These are phyloP conservation scores for Didymella sp. DNA, from an alignment of 2,329 filamentous ascomycete genomes.

Conservation along the genomic window DNA sequence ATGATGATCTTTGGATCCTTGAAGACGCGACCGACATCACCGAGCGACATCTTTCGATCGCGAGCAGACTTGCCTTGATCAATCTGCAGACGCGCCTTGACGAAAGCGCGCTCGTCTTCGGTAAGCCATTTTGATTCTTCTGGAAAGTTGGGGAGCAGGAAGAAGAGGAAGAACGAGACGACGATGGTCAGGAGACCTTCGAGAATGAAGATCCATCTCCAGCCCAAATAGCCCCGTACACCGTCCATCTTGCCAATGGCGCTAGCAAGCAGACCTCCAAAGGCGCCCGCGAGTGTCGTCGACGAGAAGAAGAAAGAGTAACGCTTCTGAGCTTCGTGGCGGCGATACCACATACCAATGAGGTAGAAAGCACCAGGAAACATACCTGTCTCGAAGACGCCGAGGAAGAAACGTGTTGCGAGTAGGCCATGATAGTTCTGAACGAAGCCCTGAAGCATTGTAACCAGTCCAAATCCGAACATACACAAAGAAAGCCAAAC, in stretches of 20 bases:
- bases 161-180: slow-evolving; percentile 56
- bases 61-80: slow-evolving; percentile 58
- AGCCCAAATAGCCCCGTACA: slow-evolving; percentile 70
- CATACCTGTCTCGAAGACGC: slow-evolving; percentile 62
- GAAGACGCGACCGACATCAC: slow-evolving; percentile 56
- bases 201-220: slow-evolving; percentile 69
- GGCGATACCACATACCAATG: slow-evolving; percentile 88
- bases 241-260: slow-evolving; percentile 90
- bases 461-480: slow-evolving; percentile 80
- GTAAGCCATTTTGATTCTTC: slow-evolving; percentile 58
- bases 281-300: slow-evolving; percentile 80
- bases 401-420: slow-evolving; percentile 81
- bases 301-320: slow-evolving; percentile 94
- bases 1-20: slow-evolving; percentile 58
- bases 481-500: slow-evolving; percentile 76
- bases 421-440: slow-evolving; percentile 79
- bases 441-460: slow-evolving; percentile 77
- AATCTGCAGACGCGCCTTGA: slow-evolving; percentile 54
- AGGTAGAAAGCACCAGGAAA: slow-evolving; percentile 69
- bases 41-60: slow-evolving; percentile 53
- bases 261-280: slow-evolving; percentile 83
- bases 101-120: slow-evolving; percentile 55
- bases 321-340: slow-evolving; percentile 85
- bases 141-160: slow-evolving; percentile 58
- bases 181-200: slow-evolving; percentile 59